phyloP scores from a whole-genome alignment of 2,329 filamentous ascomycete genomes.

The Curvularia sp. region DNA sequence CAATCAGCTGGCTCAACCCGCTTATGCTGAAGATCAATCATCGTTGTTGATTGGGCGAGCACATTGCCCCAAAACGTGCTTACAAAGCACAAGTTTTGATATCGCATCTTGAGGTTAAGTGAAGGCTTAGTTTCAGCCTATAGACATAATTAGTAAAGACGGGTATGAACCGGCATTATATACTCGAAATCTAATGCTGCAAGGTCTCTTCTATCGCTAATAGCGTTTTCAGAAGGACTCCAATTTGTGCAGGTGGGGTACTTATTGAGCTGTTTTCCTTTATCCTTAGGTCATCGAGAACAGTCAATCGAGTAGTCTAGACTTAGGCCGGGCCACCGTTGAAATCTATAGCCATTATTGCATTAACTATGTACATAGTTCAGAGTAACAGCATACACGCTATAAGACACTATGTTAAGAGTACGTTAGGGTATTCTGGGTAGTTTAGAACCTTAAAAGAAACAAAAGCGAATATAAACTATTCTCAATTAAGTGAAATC shows the following conservation, averaged over 20 bases:
- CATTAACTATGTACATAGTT: too few relatives aligned
- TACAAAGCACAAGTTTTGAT: background rate
- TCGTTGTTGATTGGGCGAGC: slow-evolving; percentile 10
- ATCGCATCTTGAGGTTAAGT: slow-evolving; percentile 7
- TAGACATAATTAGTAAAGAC: background rate
- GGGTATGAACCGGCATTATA: slow-evolving; percentile 2
- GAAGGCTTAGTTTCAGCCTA: background rate
- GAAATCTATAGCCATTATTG: too few relatives aligned
- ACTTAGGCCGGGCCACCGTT: too few relatives aligned
- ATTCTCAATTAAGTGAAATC: too few relatives aligned
- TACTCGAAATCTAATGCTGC: background rate
- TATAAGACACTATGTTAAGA: too few relatives aligned
- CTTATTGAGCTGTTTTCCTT: background rate
- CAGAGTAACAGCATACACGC: too few relatives aligned
- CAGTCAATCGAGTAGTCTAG: background rate
- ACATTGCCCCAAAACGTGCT: slow-evolving; percentile 7
- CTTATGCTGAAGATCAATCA: slow-evolving; percentile 16
- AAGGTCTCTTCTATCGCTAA: background rate
- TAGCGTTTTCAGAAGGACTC: background rate
- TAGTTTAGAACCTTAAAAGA: too few relatives aligned
- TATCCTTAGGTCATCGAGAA: background rate
- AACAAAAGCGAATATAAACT: too few relatives aligned
- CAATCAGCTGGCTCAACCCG: slow-evolving; percentile 9
- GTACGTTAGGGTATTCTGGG: too few relatives aligned
- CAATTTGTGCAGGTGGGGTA: slow-evolving; percentile 1